Evolutionary conservation across 1,284 basidiomycete genomes (phyloP).

Genomic region (Mrakiaceae sp.): DNA sequence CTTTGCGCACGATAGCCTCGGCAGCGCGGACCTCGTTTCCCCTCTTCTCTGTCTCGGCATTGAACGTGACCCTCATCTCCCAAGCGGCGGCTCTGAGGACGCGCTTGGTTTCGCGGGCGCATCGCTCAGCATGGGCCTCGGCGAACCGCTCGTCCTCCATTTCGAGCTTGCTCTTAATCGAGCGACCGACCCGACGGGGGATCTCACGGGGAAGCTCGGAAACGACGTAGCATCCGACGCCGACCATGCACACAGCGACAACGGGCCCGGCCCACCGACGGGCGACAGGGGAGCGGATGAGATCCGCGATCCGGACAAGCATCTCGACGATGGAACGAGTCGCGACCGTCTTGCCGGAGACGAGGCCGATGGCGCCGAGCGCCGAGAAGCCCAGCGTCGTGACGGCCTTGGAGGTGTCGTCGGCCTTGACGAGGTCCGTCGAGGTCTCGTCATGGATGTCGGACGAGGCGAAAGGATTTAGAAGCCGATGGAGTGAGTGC

Average conservation of each 20-base stretch:
- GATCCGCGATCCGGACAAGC: slow-evolving; percentile 57
- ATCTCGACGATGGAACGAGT: slow-evolving; percentile 66
- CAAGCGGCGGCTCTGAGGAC: slow-evolving; percentile 85
- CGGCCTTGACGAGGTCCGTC: slow-evolving; percentile 26
- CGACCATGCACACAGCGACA: slow-evolving; percentile 62
- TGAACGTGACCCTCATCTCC: slow-evolving; percentile 80
- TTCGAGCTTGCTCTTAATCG: slow-evolving; percentile 26
- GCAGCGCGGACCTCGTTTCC: slow-evolving; percentile 62
- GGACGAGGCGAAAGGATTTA: slow-evolving; percentile 28
- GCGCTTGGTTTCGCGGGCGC: slow-evolving; percentile 82
- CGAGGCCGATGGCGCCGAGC: slow-evolving; percentile 77
- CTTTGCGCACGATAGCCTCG: slow-evolving; percentile 61
- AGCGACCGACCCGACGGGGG: slow-evolving; percentile 77
- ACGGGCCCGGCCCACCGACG: slow-evolving; percentile 82
- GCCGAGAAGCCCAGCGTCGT: slow-evolving; percentile 61
- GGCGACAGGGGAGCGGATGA: slow-evolving; percentile 69
- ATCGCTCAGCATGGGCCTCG: slow-evolving; percentile 56
- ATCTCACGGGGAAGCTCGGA: slow-evolving; percentile 82
- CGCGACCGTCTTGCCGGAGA: slow-evolving; percentile 68
- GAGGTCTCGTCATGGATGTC: slow-evolving; percentile 33
- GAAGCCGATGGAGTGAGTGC: slow-evolving; percentile 46
- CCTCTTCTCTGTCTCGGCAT: slow-evolving; percentile 63
- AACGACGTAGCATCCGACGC: slow-evolving; percentile 70
- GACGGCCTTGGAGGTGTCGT: slow-evolving; percentile 46
- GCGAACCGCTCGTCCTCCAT: slow-evolving; percentile 44